phyloP scores from a whole-genome alignment of 2,329 filamentous ascomycete species.

The Nakataea oryzae region DNA sequence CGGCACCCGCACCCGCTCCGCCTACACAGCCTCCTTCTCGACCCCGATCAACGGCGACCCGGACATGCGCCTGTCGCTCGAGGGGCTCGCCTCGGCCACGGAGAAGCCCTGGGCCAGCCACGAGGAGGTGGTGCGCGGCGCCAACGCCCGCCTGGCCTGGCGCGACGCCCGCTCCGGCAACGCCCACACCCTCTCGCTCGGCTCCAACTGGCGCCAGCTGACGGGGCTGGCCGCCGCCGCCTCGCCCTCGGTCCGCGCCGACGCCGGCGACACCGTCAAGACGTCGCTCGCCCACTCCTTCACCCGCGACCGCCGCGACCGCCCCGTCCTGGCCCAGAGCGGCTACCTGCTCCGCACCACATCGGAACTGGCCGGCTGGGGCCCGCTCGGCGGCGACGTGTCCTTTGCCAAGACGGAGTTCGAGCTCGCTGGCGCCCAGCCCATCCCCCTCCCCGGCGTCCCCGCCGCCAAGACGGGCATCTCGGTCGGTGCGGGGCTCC shows the following conservation, averaged over 20 bases:
- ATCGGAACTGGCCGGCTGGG: conserved; percentile 79
- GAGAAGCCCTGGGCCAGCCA: conserved; percentile 91
- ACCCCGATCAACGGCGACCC: conserved; percentile 79
- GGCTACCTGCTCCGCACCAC: conserved; percentile 73
- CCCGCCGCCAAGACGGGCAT: conserved; percentile 57
- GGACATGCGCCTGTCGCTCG: conserved; percentile 66
- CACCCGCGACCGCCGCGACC: conserved; percentile 63
- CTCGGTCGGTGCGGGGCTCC: conserved; percentile 71
- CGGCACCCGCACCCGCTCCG: conserved; percentile 82
- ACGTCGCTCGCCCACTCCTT: conserved; percentile 27
- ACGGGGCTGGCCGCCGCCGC: conserved; percentile 64
- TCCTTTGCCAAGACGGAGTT: conserved; percentile 90
- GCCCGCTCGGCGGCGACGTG: conserved; percentile 76
- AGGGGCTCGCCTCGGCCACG: conserved; percentile 72
- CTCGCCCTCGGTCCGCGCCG: conserved; percentile 68
- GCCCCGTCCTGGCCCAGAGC: conserved; percentile 70
- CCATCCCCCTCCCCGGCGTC: conserved; percentile 62
- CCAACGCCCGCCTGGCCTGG: conserved; percentile 68
- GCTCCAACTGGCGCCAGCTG: conserved; percentile 76
- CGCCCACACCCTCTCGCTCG: conserved; percentile 70
- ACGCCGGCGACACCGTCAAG: conserved; percentile 68
- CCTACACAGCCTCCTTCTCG: conserved; percentile 79
- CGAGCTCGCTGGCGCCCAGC: conserved; percentile 66
- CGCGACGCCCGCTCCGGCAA: conserved; percentile 47
- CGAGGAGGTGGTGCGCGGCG: conserved; percentile 78